Evolutionary conservation across 208 protist species (phyloP), one percentile per base, ranked within the genome.

Genomic region (Leishmania mexicana): DNA sequence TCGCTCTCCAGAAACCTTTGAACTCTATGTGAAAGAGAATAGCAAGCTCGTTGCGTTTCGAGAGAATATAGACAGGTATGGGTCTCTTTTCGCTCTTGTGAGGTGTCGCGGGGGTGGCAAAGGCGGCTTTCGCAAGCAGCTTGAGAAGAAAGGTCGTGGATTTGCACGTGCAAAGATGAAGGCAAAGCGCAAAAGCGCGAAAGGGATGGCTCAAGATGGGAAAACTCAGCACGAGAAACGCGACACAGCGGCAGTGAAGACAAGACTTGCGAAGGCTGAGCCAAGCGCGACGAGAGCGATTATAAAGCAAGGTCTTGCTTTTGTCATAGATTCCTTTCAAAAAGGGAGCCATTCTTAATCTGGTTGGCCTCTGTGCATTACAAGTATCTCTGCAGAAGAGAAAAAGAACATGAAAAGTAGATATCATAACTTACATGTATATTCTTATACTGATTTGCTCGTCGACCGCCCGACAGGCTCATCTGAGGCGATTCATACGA

Each of bases 111-210:
- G 81, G 62, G 94, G 90, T 68, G 92, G 92, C 4, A 97, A 97
- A 79, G 94, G 94, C 47, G 94, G 94, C 42, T 97, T 97, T 82
- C 82, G 88, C 0, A 97, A 97, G 77, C 92, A 95, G 79, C 83
- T 97, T 0, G 94, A 96, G 71, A 97, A 97, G 58, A 97, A 97
- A 54, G 94, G 88, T 3, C 88, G 94, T 28, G 91, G 92, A 54
- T 97, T 93, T 81, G 88, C 89, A 21, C 84, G 94, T 24, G 88
- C 89, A 6, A 94, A 94, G 81, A 79, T 85, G 65, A 88, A 89
- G 58, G 85, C 85, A 62, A 80, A 81, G 58, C 76, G 77, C 19
- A 89, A 88, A 81, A 92, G 62, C 53, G 67, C 42, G 53, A 86
- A 85, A 53, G 5, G 21, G 35, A n/a, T 77, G 1, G 10, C 60